Base-by-base conservation (phyloP, 176 grass and related monocot genomes). In the Aegilops longissima region DNA sequence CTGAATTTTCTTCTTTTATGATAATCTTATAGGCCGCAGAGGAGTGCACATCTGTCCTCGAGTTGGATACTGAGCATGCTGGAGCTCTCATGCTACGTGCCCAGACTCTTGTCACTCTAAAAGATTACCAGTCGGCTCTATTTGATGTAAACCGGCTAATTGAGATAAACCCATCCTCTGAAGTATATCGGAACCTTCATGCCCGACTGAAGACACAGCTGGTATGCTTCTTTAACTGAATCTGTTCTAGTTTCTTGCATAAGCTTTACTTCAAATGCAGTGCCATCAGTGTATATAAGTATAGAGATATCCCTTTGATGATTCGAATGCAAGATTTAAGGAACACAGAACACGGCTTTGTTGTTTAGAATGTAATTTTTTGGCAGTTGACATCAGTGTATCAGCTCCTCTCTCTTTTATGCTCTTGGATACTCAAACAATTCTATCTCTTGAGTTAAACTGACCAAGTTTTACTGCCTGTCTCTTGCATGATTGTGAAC, bases 1-100 rank as follows among this genome's bases (percentile, higher is more conserved):
- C 5, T 51, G 70, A 80, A 14, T 80, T 87, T 68, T 71, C 17
- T 79, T 79, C 23, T 44, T 40, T 63, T 76, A 18, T 62, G 16
- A 70, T 64, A 79, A 87, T 75, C 30, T 6, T 76, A 67, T 71
- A 99, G 97, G 90, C 97, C 1, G 94, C 97, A 61, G 94, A 94
- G 90, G 97, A 99, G 90, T 99, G 97, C 73, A 99, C 97, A 40
- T 92, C 97, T 86, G 97, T 99, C 67, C 97, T 99, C 35, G 97
- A 96, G 35, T 89, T 96, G 75, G 94, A 99, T n/a, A 93, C 85
- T 20, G 86, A 94, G 36, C 94, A 99, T 58, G 87, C 94, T 9
- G 97, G 97, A 20, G 97, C 97, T 83, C 80, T 99, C 16, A 99
- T 99, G 97, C 80, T 99, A 49, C 92, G 97, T 62, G 97, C 94